Evolutionary conservation across 2,329 filamentous ascomycete genomes (phyloP), one percentile per base, ranked within the genome.

Genomic region (Fusarium humuli): DNA sequence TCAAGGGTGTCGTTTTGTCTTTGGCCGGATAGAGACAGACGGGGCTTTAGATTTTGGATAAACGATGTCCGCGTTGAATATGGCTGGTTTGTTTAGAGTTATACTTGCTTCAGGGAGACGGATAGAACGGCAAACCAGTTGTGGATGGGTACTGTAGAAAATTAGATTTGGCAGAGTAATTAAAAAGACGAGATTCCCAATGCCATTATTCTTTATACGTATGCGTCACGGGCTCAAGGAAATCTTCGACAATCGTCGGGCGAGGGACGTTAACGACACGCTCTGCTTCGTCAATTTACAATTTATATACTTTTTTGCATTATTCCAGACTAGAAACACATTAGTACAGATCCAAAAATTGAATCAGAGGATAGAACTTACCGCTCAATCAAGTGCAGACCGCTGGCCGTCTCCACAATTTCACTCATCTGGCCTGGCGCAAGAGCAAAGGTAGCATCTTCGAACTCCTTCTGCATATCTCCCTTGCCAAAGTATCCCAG

Each of bases 401-500:
- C 96, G 55, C 94, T 98, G 52, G 94, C 94, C 41, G 96, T 98
- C 81, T 97, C 92, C 14, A 98, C 92, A 40, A 98, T 86, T 48
- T 87, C 86, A 81, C 94, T 98, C 77, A 98, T 90, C 81, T 98
- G 89, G 34, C 94, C 94, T 4, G 91, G 91, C 80, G 94, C 88
- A 58, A 99, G 85, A n/a, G 88, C 91, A 82, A 99, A 99, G 2
- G 96, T 92, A 7, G 94, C 94, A 60, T 98, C 94, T 83, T 99
- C 96, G 77, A 99, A 99, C 82, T 98, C 95, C 84, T 94, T 95
- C 80, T 99, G 96, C 96, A 99, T 99, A 77, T 98, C 95, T 29
- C 94, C 94, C 76, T 88, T 90, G 59, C 94, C 94, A 80, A 99
- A 99, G 81, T 94, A 97, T 22, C 96, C 96, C 83, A 99, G 83